Base-by-base conservation (phyloP, 331 rosid species). In the Quercus tomentella region DNA sequence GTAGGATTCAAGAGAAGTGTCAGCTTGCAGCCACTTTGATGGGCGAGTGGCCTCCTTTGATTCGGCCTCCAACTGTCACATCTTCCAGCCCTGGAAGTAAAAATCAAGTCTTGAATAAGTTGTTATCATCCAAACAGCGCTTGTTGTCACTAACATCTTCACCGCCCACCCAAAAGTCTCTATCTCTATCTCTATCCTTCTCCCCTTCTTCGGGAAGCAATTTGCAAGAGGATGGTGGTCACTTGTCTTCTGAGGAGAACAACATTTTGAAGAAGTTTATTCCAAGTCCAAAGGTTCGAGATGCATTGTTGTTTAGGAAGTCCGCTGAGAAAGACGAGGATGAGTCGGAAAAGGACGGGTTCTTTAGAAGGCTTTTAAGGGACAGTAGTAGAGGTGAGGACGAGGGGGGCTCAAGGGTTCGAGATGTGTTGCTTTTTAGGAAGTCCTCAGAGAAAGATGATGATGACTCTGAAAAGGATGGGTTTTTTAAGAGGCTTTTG, bases 21-120 rank as follows among this genome's bases (percentile, higher is more conserved):
- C 97, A 89, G 87, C 87, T 84, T 35, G 94, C 98, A 0, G 97
- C 98, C 52, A 95, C 97, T 51, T 82, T 89, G 91, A 89, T 83
- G 95, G 97, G 97, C 5, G 97, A 95, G 84, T 95, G 98, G 98
- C 90, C 88, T 0, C 91, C 93, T 52, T 77, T 95, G 78, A 82
- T 92, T 56, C 73, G 75, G 72, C 91, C 92, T 35, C 93, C 84
- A 65, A 80, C 77, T 30, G 97, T 87, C 81, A 73, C 88, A 22
- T 67, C 88, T 22, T 70, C 82, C 0, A 89, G 83, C 67, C 88
- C 91, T 18, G 95, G 95, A 37, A 84, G 91, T 73, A 95, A 95
- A 84, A 94, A 81, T 84, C 97, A 86, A 86, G 97, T 94, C 68
- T 84, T 95, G 82, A 95, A 81, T 74, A 91, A 77, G 87, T 75